These are phyloP conservation scores for Stephania japonica DNA, from an alignment of 164 flowering plant genomes.

Conservation along the genomic window DNA sequence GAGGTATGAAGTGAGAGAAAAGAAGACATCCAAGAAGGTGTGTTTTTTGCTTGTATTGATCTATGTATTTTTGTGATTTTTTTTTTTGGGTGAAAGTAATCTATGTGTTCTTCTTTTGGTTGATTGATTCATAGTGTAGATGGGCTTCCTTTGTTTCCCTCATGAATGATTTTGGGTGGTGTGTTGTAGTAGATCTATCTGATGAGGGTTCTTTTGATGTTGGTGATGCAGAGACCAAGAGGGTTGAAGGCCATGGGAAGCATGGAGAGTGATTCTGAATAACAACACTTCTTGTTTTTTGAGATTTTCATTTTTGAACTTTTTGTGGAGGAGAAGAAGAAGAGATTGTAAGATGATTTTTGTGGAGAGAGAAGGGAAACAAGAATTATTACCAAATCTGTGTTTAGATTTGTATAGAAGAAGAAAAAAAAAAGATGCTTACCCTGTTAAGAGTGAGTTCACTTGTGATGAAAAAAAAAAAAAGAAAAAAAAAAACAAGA, in stretches of 20 bases:
- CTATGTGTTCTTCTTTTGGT: background rate
- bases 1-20: conserved; percentile 75
- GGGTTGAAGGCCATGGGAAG: conserved; percentile 69
- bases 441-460: background rate
- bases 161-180: background rate
- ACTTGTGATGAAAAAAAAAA: background rate
- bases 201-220: background rate
- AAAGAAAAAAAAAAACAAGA: background rate
- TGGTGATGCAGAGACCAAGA: conserved; percentile 50
- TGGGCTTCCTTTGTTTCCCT: background rate
- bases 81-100: too few species aligned
- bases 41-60: background rate
- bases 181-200: background rate
- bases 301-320: background rate
- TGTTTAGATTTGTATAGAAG: background rate
- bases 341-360: background rate
- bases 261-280: conserved; percentile 58
- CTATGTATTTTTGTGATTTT: too few species aligned
- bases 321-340: background rate
- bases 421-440: background rate
- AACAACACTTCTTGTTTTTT: background rate
- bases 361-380: background rate
- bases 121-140: background rate
- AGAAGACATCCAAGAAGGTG: conserved; percentile 64
- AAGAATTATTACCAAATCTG: background rate